Base-by-base conservation (phyloP, 371 early-diverging fungal genomes). In the Syncephalastrum sp. region DNA sequence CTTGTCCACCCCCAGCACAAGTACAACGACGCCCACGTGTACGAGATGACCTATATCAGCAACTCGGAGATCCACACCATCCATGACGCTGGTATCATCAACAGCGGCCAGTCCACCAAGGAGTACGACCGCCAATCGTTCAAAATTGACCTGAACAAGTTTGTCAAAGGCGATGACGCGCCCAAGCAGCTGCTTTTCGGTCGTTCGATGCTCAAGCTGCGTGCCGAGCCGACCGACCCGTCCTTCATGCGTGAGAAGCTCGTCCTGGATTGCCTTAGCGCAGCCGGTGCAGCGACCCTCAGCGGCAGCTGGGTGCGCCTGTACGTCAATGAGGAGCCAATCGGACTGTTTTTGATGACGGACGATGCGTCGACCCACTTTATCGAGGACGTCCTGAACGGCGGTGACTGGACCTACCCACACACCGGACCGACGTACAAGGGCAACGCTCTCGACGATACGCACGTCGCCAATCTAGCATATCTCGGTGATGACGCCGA, bases 41-140 rank as follows among this genome's bases (percentile, higher is more conserved):
- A 44, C 25, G 57, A 56, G 5, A 57, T 82, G 64, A 74, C 77
- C n/a, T 82, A 75, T 50, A 77, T 82, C 51, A 69, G 75, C 25
- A 69, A 75, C 53, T 61, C 67, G 16, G 79, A 73, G 38, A 56
- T 71, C 45, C 72, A 74, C 53, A 58, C 74, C 16, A 77, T 77
- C 41, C 57, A 47, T 33, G 68, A 72, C 56, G 74, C 70, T 29
- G 63, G 73, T 42, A 59, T 82, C 48, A 64, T 70, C 57, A 81
- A 70, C 43, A 74, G 73, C 16, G 81, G 81, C 44, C 73, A 81
- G 60, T 74, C 80, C 1, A 72, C 79, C 44, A 81, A 76, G 59
- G 75, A 77, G 15, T 83, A 69, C 51, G 69, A 71, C 27, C 77
- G 79, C 60, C 83, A 81, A 54, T 79, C 83, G 1, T 83, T 70